phyloP scores from a whole-genome alignment of 2,329 filamentous ascomycete genomes.

The Emergomyces africanus region DNA sequence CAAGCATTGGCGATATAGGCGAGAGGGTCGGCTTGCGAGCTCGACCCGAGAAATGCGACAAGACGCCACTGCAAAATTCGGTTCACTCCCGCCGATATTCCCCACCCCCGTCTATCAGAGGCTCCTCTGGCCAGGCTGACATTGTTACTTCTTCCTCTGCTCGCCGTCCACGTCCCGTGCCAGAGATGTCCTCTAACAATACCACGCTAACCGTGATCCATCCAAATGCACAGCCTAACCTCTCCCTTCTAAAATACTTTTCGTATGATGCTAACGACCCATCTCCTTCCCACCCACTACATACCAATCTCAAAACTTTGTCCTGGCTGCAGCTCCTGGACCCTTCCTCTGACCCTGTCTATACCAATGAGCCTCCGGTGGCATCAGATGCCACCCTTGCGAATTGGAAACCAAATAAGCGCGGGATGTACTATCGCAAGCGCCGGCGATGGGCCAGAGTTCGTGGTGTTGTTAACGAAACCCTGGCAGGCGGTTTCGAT shows the following conservation, averaged over 20 bases:
- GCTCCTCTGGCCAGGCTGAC: background rate
- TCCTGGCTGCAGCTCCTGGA: constrained; percentile 86
- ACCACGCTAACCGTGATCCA: constrained; percentile 66
- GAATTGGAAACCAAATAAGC: constrained; percentile 65
- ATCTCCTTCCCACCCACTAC: constrained; percentile 59
- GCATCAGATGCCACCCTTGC: constrained; percentile 50
- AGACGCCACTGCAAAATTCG: constrained; percentile 3
- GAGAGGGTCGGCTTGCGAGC: constrained; percentile 14
- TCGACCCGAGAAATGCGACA: constrained; percentile 1
- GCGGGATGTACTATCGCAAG: constrained; percentile 81
- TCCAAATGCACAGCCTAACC: constrained; percentile 72
- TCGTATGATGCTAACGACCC: constrained; percentile 60
- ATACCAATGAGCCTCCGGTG: constrained; percentile 50
- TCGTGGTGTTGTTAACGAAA: constrained; percentile 58
- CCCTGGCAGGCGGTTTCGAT: constrained; percentile 64
- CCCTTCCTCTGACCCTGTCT: constrained; percentile 62
- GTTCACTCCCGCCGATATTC: background rate
- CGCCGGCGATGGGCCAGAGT: constrained; percentile 66
- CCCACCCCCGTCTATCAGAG: background rate
- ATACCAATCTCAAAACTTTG: constrained; percentile 66
- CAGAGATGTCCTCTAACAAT: constrained; percentile 36
- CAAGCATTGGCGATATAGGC: constrained; percentile 15
- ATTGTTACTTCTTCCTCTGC: background rate
- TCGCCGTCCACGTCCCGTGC: constrained; percentile 19
- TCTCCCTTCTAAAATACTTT: constrained; percentile 80